Conservation (phyloP, 176 grass and related monocot genomes). For the Puya raimondii region DNA sequence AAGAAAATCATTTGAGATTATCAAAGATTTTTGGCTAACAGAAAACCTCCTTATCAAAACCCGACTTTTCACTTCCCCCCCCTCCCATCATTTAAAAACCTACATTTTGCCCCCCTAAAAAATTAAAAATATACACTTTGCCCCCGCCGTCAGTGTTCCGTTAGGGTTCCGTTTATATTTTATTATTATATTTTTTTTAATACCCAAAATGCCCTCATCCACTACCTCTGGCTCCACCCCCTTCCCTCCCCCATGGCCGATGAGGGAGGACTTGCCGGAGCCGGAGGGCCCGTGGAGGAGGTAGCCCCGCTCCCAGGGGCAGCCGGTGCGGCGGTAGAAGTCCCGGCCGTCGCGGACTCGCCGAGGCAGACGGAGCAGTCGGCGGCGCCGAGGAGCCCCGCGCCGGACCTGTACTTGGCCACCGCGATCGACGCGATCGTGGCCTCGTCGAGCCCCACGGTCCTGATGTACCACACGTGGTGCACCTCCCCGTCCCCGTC, state of each 20-base stretch:
- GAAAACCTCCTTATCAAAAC: too few species aligned
- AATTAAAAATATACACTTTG: too few species aligned
- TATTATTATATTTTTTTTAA: too few species aligned
- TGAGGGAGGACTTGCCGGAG: conserved; percentile 83
- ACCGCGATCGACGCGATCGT: conserved; percentile 59
- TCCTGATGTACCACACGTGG: conserved; percentile 84
- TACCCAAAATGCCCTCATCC: too few species aligned
- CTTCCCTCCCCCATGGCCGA: conserved; percentile 97
- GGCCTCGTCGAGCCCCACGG: conserved; percentile 68
- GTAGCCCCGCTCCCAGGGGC: conserved; percentile 88
- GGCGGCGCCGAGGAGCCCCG: conserved; percentile 19
- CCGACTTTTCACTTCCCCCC: too few species aligned
- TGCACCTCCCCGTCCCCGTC: conserved; percentile 26
- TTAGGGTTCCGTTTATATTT: too few species aligned
- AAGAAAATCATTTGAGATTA: conserved; percentile 6
- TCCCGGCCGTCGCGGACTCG: conserved; percentile 77
- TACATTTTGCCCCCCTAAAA: too few species aligned
- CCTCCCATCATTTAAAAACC: too few species aligned
- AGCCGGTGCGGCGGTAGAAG: conserved; percentile 66
- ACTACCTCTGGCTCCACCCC: too few species aligned
- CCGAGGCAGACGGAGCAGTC: conserved; percentile 76
- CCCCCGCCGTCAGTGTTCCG: too few species aligned
- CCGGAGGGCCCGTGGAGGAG: conserved; percentile 77
- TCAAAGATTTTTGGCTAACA: too few species aligned
- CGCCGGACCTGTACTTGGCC: conserved; percentile 38